These are phyloP conservation scores for Daldinia caldariorum DNA, from an alignment of 495 filamentous ascomycete genomes.

Conservation along the genomic window DNA sequence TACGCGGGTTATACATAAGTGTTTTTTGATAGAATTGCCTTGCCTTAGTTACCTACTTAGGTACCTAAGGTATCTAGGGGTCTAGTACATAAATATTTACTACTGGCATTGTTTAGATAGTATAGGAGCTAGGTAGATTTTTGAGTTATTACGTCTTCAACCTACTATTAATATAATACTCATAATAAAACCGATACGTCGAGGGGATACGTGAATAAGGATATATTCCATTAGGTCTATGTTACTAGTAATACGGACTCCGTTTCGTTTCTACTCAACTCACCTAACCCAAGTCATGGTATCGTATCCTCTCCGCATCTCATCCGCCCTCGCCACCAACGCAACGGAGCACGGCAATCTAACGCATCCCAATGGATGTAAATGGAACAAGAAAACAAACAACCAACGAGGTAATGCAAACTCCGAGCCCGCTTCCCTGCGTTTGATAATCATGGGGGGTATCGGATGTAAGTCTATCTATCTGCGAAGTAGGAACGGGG, in stretches of 20 bases:
- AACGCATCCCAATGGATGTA: not conserved
- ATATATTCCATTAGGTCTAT: not conserved
- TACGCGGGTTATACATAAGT: too few relatives aligned
- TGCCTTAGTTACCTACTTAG: too few relatives aligned
- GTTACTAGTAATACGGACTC: not conserved
- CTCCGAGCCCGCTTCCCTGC: constrained; percentile 28
- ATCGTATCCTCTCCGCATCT: not conserved
- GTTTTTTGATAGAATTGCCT: not conserved
- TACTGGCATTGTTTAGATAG: not conserved
- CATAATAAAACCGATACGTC: not conserved
- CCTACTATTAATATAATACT: not conserved
- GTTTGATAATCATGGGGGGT: constrained; percentile 34
- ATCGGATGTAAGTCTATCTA: constrained; percentile 38
- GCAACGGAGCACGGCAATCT: not conserved
- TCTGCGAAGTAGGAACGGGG: constrained; percentile 14
- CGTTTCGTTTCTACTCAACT: not conserved
- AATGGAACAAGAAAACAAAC: not conserved
- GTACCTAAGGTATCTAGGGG: too few relatives aligned
- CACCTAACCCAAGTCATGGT: not conserved
- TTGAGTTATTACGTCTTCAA: too few relatives aligned
- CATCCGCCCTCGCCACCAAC: not conserved
- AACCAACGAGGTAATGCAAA: constrained; percentile 18
- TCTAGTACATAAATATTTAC: not conserved
- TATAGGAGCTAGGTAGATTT: too few relatives aligned
- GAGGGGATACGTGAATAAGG: not conserved